Evolutionary conservation across 169 alveolate species (phyloP), one percentile per base, ranked within the genome.

Genomic region (Plasmodium billcollinsi): DNA sequence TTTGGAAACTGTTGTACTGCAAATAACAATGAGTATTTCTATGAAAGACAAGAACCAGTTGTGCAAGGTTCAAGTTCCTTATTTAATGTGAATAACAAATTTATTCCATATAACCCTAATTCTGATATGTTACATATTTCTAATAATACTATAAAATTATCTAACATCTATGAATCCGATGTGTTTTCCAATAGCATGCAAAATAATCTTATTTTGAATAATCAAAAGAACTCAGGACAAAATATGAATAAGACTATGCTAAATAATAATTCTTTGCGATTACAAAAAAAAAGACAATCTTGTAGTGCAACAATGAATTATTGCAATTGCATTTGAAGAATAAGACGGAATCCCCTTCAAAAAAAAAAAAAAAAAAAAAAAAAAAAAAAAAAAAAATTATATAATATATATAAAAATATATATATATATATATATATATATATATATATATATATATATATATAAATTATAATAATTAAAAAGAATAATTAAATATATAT

Each of bases 11-110:
- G 92, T 58, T 85, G 86, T 59, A 50, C 66, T 20, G 45, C 56
- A 39, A 71, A 63, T 63, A 59, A 50, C 2, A 71, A 50, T 58
- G 24, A 43, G 9, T 21, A 24, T 49, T 47, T 50, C 4, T 59
- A 58, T 52, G 92, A 50, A 65, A 70, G 92, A 71, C 56, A 70
- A 26, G 92, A 85, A 85, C 88, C 92, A 12, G 47, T 52, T 9
- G 21, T 85, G 11, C 85, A 72, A 50, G 63, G 72, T 50, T 85
- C 61, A 50, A 85, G 92, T 54, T 85, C 92, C 15, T 65, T 85
- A 52, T 70, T 85, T 14, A 85, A 85, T 54, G 75, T 59, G 56
- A 63, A 85, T 45, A 85, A 85, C 72, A 85, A 85, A 63, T 85
- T 71, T 85, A 71, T 85, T 29, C 88, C 85, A 63, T 39, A 24